Evolutionary conservation across 352 stramenopile genomes (phyloP), one percentile per base, ranked within the genome.

Genomic region (Pythium brachiatum): DNA sequence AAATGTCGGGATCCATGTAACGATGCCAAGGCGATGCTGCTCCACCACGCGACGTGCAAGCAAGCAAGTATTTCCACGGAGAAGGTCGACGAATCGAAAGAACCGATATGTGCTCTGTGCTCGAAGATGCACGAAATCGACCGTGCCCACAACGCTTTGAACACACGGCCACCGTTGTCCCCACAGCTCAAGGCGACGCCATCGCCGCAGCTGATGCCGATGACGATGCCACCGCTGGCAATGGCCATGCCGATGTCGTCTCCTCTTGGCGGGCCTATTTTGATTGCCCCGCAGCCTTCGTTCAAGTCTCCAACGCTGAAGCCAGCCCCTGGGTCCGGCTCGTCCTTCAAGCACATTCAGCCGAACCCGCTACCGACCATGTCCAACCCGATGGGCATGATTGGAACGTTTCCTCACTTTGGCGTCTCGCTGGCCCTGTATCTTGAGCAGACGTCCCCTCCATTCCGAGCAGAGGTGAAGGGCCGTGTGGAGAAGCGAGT

Each of bases 401-500:
- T 86, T 27, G 66, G 75, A 31, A 51, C 71, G 7, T 76, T 89
- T 55, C 83, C 80, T 27, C 74, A 85, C 18, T 84, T 92, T 55
- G 75, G 81, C 7, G 82, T 79, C 44, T 83, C 80, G 27, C 63
- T 92, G 62, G 76, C 83, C 6, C 66, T 90, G 59, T 90, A 90
- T 54, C 55, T 92, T 63, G 83, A 92, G 66, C 83, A 92, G 46
- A 90, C 77, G 39, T 89, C 79, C 15, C 60, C 78, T 31, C 60
- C 76, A 29, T 92, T 92, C 62, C 79, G 83, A 3, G 77, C 74
- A 0, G 83, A 92, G 56, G 70, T 92, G 2, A 86, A 89, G 55
- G 62, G 68, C n/a, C 77, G 83, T 23, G 74, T 92, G n/a, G 83
- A 92, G 64, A 90, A 90, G 72, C 75, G 80, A 34, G 83, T 92